Evolutionary conservation across 768 basidiomycete genomes (phyloP), one percentile per base, ranked within the genome.

Genomic region (Mycena olivaceomarginata): DNA sequence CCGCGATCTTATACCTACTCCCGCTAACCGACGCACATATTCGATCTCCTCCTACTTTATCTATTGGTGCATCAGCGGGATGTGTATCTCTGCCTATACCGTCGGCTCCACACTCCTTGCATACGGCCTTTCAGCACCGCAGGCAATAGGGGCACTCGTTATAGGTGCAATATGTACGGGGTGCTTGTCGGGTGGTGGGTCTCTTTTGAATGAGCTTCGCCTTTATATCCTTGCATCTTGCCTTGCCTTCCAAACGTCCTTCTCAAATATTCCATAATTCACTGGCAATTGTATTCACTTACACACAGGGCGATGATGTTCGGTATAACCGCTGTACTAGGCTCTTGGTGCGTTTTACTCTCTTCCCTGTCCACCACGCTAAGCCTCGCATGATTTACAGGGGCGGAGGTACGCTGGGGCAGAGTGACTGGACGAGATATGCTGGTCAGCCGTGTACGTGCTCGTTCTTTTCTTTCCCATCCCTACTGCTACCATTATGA

Each of bases 1-100:
- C 69, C 70, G 81, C 45, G 80, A 83, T 62, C 75, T 83, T 67
- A 82, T 82, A 69, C 80, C 82, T 31, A 80, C 80, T 60, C 82
- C 84, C 40, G 76, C 68, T 37, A 71, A 85, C 40, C 68, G 80
- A 62, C 78, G 84, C 60, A 85, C 82, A 45, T 85, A 85, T 68
- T 68, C 67, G 39, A 81, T 78, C 72, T 77, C 79, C 72, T 79
- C 78, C 63, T 85, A 80, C 77, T 80, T 81, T 63, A 81, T 81
- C 53, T 84, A 83, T 73, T 83, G 82, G 82, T 77, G 82, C 37
- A 80, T 79, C 69, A 62, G 72, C 60, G 80, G 80, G 39, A 74
- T 80, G 68, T 79, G 79, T 59, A 80, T 79, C 53, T 70, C 72
- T 51, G 79, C 73, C 31, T 80, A 80, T 56, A 68, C 79, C 22